Evolutionary conservation across 2,329 filamentous ascomycete species (phyloP), one percentile per base, ranked within the genome.

Genomic region (Penicillium thymicola): DNA sequence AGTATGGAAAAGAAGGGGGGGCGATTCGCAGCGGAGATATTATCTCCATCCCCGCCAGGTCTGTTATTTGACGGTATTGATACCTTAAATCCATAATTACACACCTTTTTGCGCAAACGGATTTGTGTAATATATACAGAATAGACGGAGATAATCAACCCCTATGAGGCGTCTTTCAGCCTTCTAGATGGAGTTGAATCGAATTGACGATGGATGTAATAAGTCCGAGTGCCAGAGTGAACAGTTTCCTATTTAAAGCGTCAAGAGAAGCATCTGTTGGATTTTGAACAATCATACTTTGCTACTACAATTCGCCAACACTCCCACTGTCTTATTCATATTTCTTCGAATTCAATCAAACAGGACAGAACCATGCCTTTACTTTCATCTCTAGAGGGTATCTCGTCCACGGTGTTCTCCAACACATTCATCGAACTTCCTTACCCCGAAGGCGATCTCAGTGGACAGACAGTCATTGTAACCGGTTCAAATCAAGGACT

Each of bases 401-500:
- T 57, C 16, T 45, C 41, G 1, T 46, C 49, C 13, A 54, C 41
- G 2, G 36, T 59, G 9, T 41, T 44, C 16, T 58, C 58, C 27
- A 48, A 48, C 13, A 47, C 58, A 13, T 59, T 58, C 40, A 36
- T 58, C 13, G 28, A 48, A 10, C 69, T 69, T 9, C 58, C 58
- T 2, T 11, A 54, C 4, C 58, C 46, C 2, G 23, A 49, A 18
- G 55, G 42, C 4, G 34, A 59, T 14, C 47, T 59, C 27, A 51
- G 42, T 5, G 56, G 53, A 13, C 45, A 56, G 25, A 60, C 48
- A 1, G 45, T 59, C 16, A 67, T 84, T 85, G 70, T 87, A 82
- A 21, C 78, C 70, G 67, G 83, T 80, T 44, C 67, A 72, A n/a
- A 59, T n/a, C 45, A 51, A 51, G 59, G 59, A 5, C 53, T 61